Base-by-base conservation (phyloP, 768 basidiomycete genomes). In the Termitomyces sp. region DNA sequence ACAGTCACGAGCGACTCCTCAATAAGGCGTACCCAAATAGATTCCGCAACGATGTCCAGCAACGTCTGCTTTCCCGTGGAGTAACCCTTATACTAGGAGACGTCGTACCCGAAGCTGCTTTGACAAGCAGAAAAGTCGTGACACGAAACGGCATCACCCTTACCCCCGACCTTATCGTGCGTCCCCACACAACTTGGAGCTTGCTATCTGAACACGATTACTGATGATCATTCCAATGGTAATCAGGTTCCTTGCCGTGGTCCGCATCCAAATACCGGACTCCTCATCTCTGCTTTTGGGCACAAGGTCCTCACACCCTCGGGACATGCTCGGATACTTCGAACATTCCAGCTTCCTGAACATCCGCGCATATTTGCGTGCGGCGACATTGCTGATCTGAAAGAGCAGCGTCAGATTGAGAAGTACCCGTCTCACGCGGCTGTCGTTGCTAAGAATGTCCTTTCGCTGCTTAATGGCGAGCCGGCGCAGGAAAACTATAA, bases 301-400 rank as follows among this genome's bases (percentile, higher is more conserved):
- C 58, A 66, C 1, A 67, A 64, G 36, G 66, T 67, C 12, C 78
- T 88, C 5, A 74, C 62, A n/a, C 65, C 48, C 33, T 58, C 61
- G 65, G 82, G 69, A 57, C 71, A 63, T 46, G 79, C 88, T 55
- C 82, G 80, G 58, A 78, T 89, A 13, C 65, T 69, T 26, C 76
- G 83, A 3, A 87, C 85, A 0, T 74, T 90, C 40, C 86, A 88
- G 63, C 68, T 90, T 2, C 64, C 62, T 7, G 71, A 69, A 0
- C 71, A 85, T 66, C 72, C 81, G 0, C 76, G 76, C 55, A 81
- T 90, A 10, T 89, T 86, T 57, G 89, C 87, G 0, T 76, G 72
- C 2, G 88, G 89, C 0, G 88, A 91, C 64, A 76, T 85, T 57
- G 79, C 85, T 59, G 83, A 86, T 39, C 84, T 80, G 75, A 56